Evolutionary conservation across 2,329 filamentous ascomycete genomes (phyloP), one percentile per base, ranked within the genome.

Genomic region (Fusarium begoniae): DNA sequence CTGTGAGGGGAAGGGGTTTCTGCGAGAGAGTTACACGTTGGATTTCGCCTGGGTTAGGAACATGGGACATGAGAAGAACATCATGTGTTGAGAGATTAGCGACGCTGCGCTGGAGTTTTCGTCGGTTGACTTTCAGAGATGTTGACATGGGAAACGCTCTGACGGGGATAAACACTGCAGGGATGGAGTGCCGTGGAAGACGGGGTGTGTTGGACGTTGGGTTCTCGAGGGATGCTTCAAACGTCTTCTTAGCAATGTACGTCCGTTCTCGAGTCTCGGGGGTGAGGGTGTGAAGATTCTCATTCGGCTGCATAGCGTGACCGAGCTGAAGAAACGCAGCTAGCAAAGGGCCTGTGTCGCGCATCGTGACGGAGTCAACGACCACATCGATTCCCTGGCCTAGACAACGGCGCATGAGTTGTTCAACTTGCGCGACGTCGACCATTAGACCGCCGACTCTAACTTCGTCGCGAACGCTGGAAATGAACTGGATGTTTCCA

Each of bases 281-380:
- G 41, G 80, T 83, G 12, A 88, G 79, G 6, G 80, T 80, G 0
- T 79, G 69, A 7, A 87, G 80, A 18, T 81, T 82, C 41, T 85
- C 83, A 5, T 80, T 78, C 3, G 80, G 83, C 9, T 82, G 80
- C 56, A 82, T 82, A 6, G 83, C 74, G 8, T 79, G 77, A 7
- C 85, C 85, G 13, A 88, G 79, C 70, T 88, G 86, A 24, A 89
- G 69, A 64, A 89, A 89, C 1, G 85, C 87, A 6, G 84, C 84
- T 1, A 89, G 80, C 0, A 87, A 75, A 3, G 83, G 81, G 1
- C 80, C 80, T 3, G 81, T 77, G 50, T 87, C 85, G 48, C 82
- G 83, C 47, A 87, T 87, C 3, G 80, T 81, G 63, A 89, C 80
- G 4, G 81, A 81, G 56, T 89, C 86, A 7, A 88, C 84, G 15